Base-by-base conservation (phyloP, 2,329 filamentous ascomycete species). In the Ophiocordyceps robertsii region DNA sequence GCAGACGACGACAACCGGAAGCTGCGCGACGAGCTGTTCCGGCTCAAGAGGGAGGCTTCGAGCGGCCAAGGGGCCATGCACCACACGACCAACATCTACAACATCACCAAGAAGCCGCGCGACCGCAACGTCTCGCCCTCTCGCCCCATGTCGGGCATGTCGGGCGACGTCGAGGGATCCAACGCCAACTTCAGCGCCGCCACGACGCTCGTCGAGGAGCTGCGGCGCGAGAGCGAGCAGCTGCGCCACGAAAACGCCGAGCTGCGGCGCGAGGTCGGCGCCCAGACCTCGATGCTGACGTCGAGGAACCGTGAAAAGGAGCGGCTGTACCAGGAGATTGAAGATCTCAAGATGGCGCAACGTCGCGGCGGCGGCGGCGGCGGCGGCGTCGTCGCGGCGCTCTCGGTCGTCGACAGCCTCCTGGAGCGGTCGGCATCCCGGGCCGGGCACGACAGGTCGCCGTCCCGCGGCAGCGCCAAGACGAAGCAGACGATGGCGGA, bases 201-300 rank as follows among this genome's bases (percentile, higher is more conserved):
- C 2, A 80, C 72, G 48, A 84, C 77, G 9, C 74, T 88, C 2
- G 73, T 86, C 11, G 84, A 92, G n/a, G 87, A 95, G 46, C 65
- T 87, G 8, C 72, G 75, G 10, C 68, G 70, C 5, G 77, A 82
- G 53, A 73, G 73, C 43, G 82, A 87, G 47, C 82, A 93, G 51
- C 67, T 96, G 27, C 82, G 85, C 41, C 87, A 90, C 56, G 90
- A 96, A 56, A 96, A 95, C 54, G 86, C 87, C 3, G 90, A 95
- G 58, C 64, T 98, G 29, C 79, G 90, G 42, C 83, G 89, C 42
- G 89, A 96, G 60, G 84, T 96, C 29, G 87, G 89, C 47, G 92
- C 92, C 3, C 92, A 98, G 59, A 94, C 89, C 1, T 95, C 89
- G 0, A 96, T 98, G 87, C 73, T 98, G 30, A 95, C 90, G 1